Evolutionary conservation across 768 basidiomycete species (phyloP).

Genomic region (Boletus sp.): DNA sequence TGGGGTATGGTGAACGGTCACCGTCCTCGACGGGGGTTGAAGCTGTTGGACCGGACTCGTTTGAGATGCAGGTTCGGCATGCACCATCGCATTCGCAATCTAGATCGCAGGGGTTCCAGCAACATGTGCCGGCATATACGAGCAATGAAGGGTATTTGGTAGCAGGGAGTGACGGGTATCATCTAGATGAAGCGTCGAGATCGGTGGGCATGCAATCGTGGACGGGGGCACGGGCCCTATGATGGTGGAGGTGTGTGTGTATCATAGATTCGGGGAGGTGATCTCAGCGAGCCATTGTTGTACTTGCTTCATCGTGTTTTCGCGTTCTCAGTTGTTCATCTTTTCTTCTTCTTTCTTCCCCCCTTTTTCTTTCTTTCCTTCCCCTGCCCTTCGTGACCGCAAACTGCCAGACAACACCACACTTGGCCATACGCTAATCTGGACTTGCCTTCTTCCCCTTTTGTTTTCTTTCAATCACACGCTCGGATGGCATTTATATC

Average conservation of each 20-base stretch:
- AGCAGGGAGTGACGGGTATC: neutral
- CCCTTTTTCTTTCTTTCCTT: neutral
- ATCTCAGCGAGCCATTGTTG: slow-evolving; percentile 20
- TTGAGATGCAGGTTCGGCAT: slow-evolving; percentile 39
- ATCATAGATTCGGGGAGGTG: slow-evolving; percentile 13
- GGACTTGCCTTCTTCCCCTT: neutral
- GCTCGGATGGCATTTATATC: neutral
- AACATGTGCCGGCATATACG: neutral
- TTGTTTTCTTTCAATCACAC: neutral
- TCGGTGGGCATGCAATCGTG: slow-evolving; percentile 16
- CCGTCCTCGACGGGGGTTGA: neutral
- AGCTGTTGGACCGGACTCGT: slow-evolving; percentile 22
- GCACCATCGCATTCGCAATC: slow-evolving; percentile 12
- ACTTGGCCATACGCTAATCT: neutral
- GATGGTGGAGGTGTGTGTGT: slow-evolving; percentile 12
- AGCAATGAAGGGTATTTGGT: neutral
- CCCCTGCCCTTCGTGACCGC: neutral
- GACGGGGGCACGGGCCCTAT: slow-evolving; percentile 19
- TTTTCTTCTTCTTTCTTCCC: neutral
- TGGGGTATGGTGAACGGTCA: neutral
- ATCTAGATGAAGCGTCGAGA: neutral
- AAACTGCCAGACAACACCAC: neutral
- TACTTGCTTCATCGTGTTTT: slow-evolving; percentile 19
- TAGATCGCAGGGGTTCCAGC: slow-evolving; percentile 8
- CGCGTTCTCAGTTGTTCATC: neutral